Base-by-base conservation (phyloP, 805 yeast species). In the Dipodascus albidus region DNA sequence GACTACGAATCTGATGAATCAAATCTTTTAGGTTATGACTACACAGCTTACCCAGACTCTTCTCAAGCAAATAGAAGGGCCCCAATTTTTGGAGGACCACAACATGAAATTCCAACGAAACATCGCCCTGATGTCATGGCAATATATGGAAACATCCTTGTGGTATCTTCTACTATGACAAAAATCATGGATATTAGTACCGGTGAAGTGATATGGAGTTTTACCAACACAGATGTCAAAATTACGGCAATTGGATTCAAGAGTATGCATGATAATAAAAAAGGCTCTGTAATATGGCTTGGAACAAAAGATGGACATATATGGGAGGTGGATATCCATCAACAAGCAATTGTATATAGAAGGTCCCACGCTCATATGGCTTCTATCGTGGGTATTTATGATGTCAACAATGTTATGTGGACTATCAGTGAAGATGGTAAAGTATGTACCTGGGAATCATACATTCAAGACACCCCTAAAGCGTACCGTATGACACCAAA, bases 361-460 rank as follows among this genome's bases (percentile, higher is more conserved):
- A 59, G 69, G 11, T 23, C 55, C 2, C 60, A 63, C 3, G 57
- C 49, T 27, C 65, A 62, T 44, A 17, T 56, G 38, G 51, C 57
- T 4, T 56, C 64, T 2, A 47, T 62, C 3, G 61, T 62, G 20
- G 48, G 50, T 3, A 60, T 62, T 19, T 23, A 44, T n/a, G 23
- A 23, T 15, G 57, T 55, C 47, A 59, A 57, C 1, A 47, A 54
- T 23, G 63, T 56, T 11, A 55, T 66, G 51, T 65, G 70, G 64
- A 65, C 71, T 1, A 42, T 71, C 22, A 70, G 71, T 47, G 69
- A 64, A 2, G 71, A 68, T 22, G 74, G 75, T 1, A 62, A 66
- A 47, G 51, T 70, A 1, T 63, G 64, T 51, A 54, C 66, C 1
- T 71, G 75, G 75, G 56, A 57, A 1, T 56, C 56, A 8, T 56